Evolutionary conservation across 2,329 filamentous ascomycete species (phyloP).

Genomic region (Claviceps lovelessii): DNA sequence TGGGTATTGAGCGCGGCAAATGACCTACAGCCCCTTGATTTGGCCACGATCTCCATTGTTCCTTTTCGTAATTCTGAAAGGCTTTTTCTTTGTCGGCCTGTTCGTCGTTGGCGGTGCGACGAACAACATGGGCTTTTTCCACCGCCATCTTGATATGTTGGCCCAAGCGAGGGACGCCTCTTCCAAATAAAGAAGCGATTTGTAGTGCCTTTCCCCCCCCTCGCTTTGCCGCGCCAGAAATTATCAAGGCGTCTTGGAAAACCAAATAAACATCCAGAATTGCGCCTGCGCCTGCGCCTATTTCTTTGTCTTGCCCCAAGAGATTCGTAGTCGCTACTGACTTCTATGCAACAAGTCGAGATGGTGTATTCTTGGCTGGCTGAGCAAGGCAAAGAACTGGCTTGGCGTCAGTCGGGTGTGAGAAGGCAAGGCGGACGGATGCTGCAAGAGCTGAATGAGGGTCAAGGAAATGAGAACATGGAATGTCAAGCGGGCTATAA

Average conservation of each 20-base stretch:
- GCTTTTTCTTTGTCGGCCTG: constrained; percentile 12
- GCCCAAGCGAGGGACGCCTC: neutral
- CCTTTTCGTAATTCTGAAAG: constrained; percentile 14
- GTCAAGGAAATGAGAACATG: neutral
- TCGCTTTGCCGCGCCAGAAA: neutral
- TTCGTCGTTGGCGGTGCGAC: constrained; percentile 16
- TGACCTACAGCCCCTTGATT: constrained; percentile 30
- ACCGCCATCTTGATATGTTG: constrained; percentile 4
- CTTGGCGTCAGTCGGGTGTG: neutral
- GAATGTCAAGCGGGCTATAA: neutral
- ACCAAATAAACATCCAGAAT: neutral
- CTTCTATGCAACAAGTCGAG: neutral
- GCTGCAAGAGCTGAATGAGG: neutral
- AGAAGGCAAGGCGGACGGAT: neutral
- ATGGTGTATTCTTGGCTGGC: neutral
- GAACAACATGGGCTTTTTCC: constrained; percentile 13
- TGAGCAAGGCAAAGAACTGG: neutral
- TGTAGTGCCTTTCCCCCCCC: neutral
- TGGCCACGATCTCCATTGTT: constrained; percentile 30
- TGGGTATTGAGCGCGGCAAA: neutral
- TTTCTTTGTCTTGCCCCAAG: neutral
- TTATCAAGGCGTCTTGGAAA: neutral
- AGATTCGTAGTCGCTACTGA: neutral
- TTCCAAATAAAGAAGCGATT: neutral
- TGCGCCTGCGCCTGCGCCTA: neutral